Percentiles rank a stretch among this genome's conserved stretches.
Evolutionary conservation across 176 grass and related monocot species (phyloP).

Genomic region (Carex myosuroides): DNA sequence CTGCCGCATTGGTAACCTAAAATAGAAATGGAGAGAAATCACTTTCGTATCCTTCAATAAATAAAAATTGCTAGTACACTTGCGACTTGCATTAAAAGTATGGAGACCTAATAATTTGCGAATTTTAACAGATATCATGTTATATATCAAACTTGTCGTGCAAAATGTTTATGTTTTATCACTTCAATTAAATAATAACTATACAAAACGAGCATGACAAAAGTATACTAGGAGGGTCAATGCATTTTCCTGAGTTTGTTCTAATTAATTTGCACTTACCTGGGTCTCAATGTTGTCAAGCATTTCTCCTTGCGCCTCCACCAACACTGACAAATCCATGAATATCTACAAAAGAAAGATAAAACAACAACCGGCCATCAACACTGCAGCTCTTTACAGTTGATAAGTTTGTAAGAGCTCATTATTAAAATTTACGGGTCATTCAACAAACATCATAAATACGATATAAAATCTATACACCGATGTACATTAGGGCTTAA

Average conservation of each 20-base stretch:
- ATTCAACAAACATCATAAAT: neutral
- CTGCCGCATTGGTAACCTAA: constrained; percentile 50
- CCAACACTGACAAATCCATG: constrained; percentile 65
- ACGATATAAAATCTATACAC: neutral
- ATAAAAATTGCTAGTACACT: neutral
- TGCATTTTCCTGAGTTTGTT: neutral
- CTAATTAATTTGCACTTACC: constrained; percentile 20
- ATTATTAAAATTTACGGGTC: neutral
- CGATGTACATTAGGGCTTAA: neutral
- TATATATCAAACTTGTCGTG: neutral
- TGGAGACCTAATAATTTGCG: neutral
- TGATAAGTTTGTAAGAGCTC: neutral
- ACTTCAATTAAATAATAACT: neutral
- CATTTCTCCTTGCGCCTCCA: constrained; percentile 65
- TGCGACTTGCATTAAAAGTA: neutral
- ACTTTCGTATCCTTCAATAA: neutral
- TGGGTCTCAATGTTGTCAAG: constrained; percentile 64
- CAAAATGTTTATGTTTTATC: neutral
- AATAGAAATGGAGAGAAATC: constrained; percentile 20
- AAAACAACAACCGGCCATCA: neutral
- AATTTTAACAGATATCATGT: neutral
- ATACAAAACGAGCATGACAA: neutral
- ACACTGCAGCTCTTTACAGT: neutral
- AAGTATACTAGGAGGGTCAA: neutral
- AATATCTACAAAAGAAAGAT: constrained; percentile 47